phyloP scores from a whole-genome alignment of 169 alveolate genomes.

The Neospora caninum region DNA sequence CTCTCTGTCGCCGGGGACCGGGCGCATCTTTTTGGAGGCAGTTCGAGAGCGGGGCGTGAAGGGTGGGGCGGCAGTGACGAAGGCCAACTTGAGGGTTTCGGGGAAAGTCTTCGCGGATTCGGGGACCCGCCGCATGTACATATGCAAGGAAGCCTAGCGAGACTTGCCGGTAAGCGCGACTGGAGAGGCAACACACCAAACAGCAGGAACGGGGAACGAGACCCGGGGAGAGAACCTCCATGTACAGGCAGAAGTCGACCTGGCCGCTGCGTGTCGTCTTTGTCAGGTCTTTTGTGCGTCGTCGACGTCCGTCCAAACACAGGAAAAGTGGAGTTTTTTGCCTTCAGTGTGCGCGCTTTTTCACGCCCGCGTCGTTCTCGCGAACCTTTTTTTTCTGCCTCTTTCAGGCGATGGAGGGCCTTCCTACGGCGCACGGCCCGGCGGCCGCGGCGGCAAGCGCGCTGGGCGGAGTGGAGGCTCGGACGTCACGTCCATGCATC shows the following conservation, averaged over 20 bases:
- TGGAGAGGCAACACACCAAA: not conserved
- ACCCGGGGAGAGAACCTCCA: too few relatives aligned
- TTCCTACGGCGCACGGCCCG: not conserved
- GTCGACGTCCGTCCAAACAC: too few relatives aligned
- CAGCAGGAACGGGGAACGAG: not conserved
- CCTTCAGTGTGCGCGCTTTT: not conserved
- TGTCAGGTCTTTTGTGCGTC: not conserved
- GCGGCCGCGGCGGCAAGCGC: constrained; percentile 19
- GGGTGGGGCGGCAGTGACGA: constrained; percentile 16
- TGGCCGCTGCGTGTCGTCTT: not conserved
- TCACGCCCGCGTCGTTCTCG: not conserved
- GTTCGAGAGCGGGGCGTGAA: not conserved
- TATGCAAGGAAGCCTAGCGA: not conserved
- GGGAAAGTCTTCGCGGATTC: not conserved
- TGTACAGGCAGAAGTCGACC: too few relatives aligned
- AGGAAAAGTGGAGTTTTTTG: not conserved
- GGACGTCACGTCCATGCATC: constrained; percentile 26
- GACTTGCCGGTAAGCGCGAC: not conserved
- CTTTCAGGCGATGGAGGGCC: not conserved
- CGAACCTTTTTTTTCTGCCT: not conserved
- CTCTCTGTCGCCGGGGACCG: not conserved
- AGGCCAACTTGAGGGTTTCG: not conserved
- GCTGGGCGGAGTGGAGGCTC: not conserved
- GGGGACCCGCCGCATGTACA: not conserved
- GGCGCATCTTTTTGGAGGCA: not conserved